Evolutionary conservation across 345 rosid genomes (phyloP).

Genomic region (Psidium guajava): DNA sequence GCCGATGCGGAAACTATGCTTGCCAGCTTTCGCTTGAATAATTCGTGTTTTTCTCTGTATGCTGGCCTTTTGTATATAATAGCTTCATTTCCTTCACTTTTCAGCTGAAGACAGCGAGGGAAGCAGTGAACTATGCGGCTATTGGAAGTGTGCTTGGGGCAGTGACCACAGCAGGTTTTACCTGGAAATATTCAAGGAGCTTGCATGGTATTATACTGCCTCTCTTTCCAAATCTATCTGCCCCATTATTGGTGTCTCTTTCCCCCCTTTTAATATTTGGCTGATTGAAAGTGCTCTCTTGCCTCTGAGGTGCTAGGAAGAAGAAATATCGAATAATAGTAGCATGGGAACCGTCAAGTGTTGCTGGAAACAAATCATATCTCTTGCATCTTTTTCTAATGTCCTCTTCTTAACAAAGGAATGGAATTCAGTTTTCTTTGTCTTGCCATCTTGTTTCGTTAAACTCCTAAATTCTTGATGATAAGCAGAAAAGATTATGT

Average conservation of each 20-base stretch:
- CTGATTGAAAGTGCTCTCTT: neutral
- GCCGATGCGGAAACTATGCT: neutral
- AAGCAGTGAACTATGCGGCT: conserved; percentile 45
- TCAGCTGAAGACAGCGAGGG: conserved; percentile 83
- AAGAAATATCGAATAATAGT: neutral
- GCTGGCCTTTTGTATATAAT: neutral
- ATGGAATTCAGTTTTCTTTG: neutral
- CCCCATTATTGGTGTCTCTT: neutral
- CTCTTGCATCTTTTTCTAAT: neutral
- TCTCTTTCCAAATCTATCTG: neutral
- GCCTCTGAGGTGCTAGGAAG: neutral
- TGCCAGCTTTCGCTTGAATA: neutral
- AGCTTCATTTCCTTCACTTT: neutral
- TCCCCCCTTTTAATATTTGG: neutral
- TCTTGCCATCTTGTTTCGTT: neutral
- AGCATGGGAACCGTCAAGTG: neutral
- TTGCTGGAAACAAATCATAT: neutral
- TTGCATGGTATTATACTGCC: conserved; percentile 48
- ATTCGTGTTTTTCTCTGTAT: neutral
- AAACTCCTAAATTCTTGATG: neutral
- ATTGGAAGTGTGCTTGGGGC: conserved; percentile 68
- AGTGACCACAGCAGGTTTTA: conserved; percentile 61
- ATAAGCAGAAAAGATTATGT: neutral
- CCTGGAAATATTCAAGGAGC: conserved; percentile 88
- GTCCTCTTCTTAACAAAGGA: neutral